Evolutionary conservation across 306 rosid genomes (phyloP), one percentile per base, ranked within the genome.

Genomic region (Vigna radiata): DNA sequence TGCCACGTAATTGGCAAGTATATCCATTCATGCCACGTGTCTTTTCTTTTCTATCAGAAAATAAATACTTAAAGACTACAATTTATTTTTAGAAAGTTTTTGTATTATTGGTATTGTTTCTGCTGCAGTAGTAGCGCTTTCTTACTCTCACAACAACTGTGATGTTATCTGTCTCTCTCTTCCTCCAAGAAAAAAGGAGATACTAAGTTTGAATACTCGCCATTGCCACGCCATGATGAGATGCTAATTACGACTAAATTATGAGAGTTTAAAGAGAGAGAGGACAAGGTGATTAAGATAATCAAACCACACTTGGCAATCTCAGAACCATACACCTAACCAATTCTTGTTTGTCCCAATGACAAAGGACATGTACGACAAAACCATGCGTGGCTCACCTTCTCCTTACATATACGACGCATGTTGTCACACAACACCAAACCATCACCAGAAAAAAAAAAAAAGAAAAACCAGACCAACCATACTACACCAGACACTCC

Each of bases 361-460:
- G 61, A 66, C 49, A 65, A 59, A 37, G 33, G n/a, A 73, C 37
- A 56, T 5, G 37, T 33, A 33, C 49, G 21, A 73, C 64, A 56
- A 64, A 43, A 73, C 50, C 65, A 84, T 70, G 68, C 64, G 86
- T 81, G 97, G 97, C 79, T 83, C 70, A 69, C 75, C 80, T 82
- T 85, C 77, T 88, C 72, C 84, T 55, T 79, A 48, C 83, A 83
- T 80, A 72, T 48, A 77, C 44, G 21, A 47, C 72, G 3, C 41
- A 63, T 71, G 21, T 46, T 59, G 77, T 65, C 70, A 70, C 58
- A 23, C 72, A 39, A 48, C 75, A 81, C 82, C 83, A 79, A 73
- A 67, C 78, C 77, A 54, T 69, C 67, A 25, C 73, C 71, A 78
- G 77, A 1, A 73, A 64, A 21, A 1, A 73, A 64, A 21, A 19